Conservation (phyloP, 768 basidiomycete species). For the Suillus cothurnatus region DNA sequence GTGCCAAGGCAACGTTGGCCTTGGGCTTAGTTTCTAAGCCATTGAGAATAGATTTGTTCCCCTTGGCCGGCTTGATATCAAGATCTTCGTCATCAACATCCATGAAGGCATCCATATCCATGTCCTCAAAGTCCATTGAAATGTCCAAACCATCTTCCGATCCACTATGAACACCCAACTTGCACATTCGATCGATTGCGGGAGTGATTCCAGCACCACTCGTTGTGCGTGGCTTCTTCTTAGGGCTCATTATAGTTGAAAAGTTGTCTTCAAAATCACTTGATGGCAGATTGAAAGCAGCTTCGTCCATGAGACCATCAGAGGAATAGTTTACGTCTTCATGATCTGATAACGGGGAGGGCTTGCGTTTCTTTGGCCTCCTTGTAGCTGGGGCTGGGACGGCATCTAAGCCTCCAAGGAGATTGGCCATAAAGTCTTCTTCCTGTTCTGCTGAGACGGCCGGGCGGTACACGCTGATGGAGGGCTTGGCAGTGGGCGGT, state of each 20-base stretch:
- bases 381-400: slow-evolving; percentile 39
- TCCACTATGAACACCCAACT: slow-evolving; percentile 58
- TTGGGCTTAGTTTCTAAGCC: slow-evolving; percentile 21
- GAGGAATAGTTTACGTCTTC: slow-evolving; percentile 31
- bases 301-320: slow-evolving; percentile 31
- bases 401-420: slow-evolving; percentile 74
- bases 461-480: slow-evolving; percentile 82
- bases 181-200: slow-evolving; percentile 56
- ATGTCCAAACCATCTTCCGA: slow-evolving; percentile 46
- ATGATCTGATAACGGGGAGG: slow-evolving; percentile 49
- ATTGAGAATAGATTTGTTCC: slow-evolving; percentile 17
- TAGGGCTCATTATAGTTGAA: slow-evolving; percentile 55
- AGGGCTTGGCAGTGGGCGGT: slow-evolving; percentile 52
- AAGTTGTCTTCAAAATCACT: slow-evolving; percentile 56
- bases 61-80: slow-evolving; percentile 38
- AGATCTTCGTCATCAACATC: slow-evolving; percentile 59
- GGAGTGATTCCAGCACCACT: slow-evolving; percentile 50
- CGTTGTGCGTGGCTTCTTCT: slow-evolving; percentile 58
- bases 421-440: slow-evolving; percentile 82
- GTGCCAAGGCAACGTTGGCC: neutral
- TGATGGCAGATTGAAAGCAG: slow-evolving; percentile 34
- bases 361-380: slow-evolving; percentile 67
- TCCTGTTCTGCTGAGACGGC: slow-evolving; percentile 78
- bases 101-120: slow-evolving; percentile 61
- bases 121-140: slow-evolving; percentile 44